Evolutionary conservation across 371 early-diverging fungal species (phyloP), one percentile per base, ranked within the genome.

Genomic region (Mortierella sp.): DNA sequence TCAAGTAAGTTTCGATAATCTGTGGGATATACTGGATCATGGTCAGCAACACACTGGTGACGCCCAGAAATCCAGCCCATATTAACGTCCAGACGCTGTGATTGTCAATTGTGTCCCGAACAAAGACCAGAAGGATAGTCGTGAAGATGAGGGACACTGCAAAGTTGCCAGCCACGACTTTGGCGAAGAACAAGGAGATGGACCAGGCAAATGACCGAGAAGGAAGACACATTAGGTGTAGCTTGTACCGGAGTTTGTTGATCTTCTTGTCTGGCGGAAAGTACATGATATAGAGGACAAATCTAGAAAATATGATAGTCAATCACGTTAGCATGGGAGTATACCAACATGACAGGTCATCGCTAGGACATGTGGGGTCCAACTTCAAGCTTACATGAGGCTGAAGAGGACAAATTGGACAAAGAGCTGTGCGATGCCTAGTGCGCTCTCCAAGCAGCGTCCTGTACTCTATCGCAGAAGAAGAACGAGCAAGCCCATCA

Each of bases 11-110:
- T 71, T 89, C 88, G 54, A 81, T 66, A 40, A 98, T 92, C 74
- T 98, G 97, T n/a, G 98, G 98, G 16, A 96, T 47, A 67, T 93
- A 96, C 80, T 96, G 95, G 52, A 94, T 71, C n/a, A 92, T 83
- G 4, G 94, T 87, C 34, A 93, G 71, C 13, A 91, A 45, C 78
- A 90, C 88, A 59, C 92, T 89, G 8, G 91, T 67, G 25, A 94
- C 52, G 16, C 96, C 96, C 40, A 95, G 78, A 43, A 91, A 85
- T 3, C 85, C 90, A 19, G 96, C 96, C 90, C 91, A 94, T n/a
- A 82, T 78, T 25, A 84, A 81, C 2, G 88, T 85, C 46, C 80
- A 81, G n/a, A 79, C 74, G 16, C 83, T 81, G 78, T 79, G 21
- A 82, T 74, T 25, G 6, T 52, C 57, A 17, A 6, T 10, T 24